Conservation (phyloP, 2,329 filamentous ascomycete species). For the Gaeumannomyces tritici region DNA sequence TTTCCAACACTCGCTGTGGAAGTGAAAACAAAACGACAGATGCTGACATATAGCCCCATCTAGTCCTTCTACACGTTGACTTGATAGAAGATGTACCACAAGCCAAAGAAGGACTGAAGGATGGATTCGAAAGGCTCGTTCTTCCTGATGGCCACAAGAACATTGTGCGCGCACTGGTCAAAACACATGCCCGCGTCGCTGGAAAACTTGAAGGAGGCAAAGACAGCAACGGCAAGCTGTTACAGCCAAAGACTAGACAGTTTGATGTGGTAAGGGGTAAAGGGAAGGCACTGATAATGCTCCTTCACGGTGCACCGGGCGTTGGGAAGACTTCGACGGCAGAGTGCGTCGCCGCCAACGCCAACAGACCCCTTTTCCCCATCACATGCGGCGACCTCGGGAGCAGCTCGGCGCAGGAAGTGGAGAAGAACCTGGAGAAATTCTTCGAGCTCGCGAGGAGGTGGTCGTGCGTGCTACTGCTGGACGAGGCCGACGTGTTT, state of each 20-base stretch:
- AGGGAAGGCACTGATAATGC: constrained; percentile 30
- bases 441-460: constrained; percentile 17
- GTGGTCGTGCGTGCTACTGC: constrained; percentile 14
- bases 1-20: too few species aligned
- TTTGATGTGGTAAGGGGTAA: constrained; percentile 34
- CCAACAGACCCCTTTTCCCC: constrained; percentile 19
- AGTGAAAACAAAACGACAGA: neutral
- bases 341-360: constrained; percentile 18
- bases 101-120: neutral
- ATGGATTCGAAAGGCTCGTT: constrained; percentile 12
- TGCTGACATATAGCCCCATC: neutral
- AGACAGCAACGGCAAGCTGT: constrained; percentile 11
- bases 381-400: constrained; percentile 20
- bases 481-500: constrained; percentile 18
- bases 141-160: constrained; percentile 12
- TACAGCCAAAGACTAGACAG: neutral
- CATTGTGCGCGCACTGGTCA: constrained; percentile 12
- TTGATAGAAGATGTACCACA: neutral
- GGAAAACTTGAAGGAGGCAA: constrained; percentile 4
- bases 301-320: constrained; percentile 36
- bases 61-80: neutral
- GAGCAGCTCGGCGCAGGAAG: constrained; percentile 9
- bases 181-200: constrained; percentile 8
- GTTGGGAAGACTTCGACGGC: constrained; percentile 40
- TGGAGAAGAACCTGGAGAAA: constrained; percentile 17